Conservation (phyloP, 371 early-diverging fungal genomes). For the Amoeboradix gromovi region DNA sequence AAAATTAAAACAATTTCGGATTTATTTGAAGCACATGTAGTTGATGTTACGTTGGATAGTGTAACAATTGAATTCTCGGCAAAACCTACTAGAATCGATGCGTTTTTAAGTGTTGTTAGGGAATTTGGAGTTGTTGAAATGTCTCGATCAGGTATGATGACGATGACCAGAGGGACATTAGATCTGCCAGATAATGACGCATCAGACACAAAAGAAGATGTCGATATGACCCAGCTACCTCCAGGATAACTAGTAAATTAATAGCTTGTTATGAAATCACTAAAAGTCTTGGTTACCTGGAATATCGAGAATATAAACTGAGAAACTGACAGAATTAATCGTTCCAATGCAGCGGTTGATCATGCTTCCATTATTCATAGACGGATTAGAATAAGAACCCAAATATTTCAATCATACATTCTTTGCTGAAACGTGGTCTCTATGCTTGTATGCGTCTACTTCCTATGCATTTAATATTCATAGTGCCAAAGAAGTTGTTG, state of each 20-base stretch:
- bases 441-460: no score
- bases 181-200: slow-evolving; percentile 33
- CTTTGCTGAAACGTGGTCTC: no score
- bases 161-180: slow-evolving; percentile 60
- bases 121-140: slow-evolving; percentile 83
- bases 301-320: no score
- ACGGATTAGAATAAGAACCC: no score
- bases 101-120: slow-evolving; percentile 60
- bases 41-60: slow-evolving; percentile 54
- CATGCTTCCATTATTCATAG: no score
- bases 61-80: slow-evolving; percentile 57
- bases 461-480: no score
- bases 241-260: slow-evolving; percentile 37
- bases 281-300: no score
- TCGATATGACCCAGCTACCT: slow-evolving; percentile 62
- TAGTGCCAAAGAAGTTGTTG: no score
- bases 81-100: slow-evolving; percentile 50
- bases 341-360: no score
- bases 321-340: no score
- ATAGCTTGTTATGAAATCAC: no score
- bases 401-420: no score
- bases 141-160: slow-evolving; percentile 69
- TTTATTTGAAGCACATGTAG: slow-evolving; percentile 56
- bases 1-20: slow-evolving; percentile 41
- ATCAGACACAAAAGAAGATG: slow-evolving; percentile 20